These are phyloP conservation scores for Apiotrichum veenhuisii DNA, from an alignment of 1,284 basidiomycete genomes.

Conservation along the genomic window DNA sequence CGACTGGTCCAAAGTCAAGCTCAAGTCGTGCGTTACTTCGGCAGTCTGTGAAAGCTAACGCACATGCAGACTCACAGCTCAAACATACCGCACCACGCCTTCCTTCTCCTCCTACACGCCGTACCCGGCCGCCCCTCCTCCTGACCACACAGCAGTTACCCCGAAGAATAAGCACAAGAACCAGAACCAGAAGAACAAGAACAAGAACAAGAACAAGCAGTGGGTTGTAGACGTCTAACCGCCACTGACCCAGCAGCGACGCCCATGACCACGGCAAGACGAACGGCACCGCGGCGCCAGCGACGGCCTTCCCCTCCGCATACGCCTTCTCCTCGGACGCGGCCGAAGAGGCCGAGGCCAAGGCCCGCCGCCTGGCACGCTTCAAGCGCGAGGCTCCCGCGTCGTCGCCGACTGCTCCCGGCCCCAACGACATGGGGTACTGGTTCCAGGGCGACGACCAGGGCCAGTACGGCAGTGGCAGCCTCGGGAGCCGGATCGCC, in stretches of 20 bases:
- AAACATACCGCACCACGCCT: constrained; percentile 26
- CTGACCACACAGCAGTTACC: neutral
- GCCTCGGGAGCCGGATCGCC: constrained; percentile 12
- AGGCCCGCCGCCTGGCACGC: constrained; percentile 38
- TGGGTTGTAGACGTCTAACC: constrained; percentile 8
- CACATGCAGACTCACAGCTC: constrained; percentile 30
- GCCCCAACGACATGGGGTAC: constrained; percentile 12
- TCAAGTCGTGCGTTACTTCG: constrained; percentile 35
- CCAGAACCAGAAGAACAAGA: constrained; percentile 37
- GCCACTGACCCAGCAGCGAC: constrained; percentile 13
- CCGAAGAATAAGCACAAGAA: constrained; percentile 11
- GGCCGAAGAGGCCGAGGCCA: constrained; percentile 38
- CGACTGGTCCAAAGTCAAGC: constrained; percentile 46
- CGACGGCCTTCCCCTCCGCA: constrained; percentile 19
- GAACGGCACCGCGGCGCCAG: neutral
- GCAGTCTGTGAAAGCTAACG: neutral
- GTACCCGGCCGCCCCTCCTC: neutral
- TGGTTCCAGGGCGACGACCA: constrained; percentile 30
- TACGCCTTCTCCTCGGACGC: constrained; percentile 21
- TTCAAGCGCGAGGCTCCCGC: constrained; percentile 26
- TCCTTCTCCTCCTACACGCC: neutral
- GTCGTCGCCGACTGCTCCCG: neutral
- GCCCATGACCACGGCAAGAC: neutral
- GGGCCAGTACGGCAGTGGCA: constrained; percentile 8
- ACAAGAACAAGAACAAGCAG: constrained; percentile 43